These are phyloP conservation scores for Acanthamoeba healyi DNA, from an alignment of 208 protist species.

Conservation along the genomic window DNA sequence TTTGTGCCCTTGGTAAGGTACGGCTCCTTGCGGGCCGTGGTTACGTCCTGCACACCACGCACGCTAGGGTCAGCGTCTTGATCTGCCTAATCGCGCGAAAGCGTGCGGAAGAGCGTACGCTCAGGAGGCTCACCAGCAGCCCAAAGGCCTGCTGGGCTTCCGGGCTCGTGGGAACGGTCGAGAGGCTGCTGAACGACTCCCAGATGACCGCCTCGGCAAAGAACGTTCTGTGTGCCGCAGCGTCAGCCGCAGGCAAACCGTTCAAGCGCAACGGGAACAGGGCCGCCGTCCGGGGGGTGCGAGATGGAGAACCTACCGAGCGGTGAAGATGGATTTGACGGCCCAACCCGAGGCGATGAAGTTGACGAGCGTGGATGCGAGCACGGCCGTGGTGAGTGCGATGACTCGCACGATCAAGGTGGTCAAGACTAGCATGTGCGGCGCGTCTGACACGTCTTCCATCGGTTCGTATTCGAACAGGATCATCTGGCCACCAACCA, in stretches of 20 bases:
- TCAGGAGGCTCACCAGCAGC: background rate
- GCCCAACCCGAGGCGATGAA: conserved; percentile 23
- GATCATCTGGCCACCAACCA: background rate
- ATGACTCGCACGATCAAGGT: conserved; percentile 24
- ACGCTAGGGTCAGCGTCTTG: no score
- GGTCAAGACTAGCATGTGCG: background rate
- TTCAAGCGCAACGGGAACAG: background rate
- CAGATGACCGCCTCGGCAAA: background rate
- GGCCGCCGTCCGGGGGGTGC: no score
- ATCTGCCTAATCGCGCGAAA: no score
- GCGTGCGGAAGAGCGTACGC: background rate
- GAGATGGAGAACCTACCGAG: no score
- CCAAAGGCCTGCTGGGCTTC: background rate
- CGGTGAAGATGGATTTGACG: conserved; percentile 40
- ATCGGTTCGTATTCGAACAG: conserved; percentile 29
- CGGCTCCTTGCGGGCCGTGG: background rate
- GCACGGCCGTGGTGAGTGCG: conserved; percentile 4
- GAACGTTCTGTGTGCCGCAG: background rate
- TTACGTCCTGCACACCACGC: background rate
- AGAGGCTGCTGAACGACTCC: conserved; percentile 12
- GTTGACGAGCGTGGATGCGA: background rate
- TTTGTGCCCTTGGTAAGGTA: conserved; percentile 30
- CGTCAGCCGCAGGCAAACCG: background rate
- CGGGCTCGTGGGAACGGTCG: background rate
- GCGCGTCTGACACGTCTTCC: background rate